Evolutionary conservation across 2,329 filamentous ascomycete species (phyloP).

Genomic region (Neocatenulostroma microsporum): DNA sequence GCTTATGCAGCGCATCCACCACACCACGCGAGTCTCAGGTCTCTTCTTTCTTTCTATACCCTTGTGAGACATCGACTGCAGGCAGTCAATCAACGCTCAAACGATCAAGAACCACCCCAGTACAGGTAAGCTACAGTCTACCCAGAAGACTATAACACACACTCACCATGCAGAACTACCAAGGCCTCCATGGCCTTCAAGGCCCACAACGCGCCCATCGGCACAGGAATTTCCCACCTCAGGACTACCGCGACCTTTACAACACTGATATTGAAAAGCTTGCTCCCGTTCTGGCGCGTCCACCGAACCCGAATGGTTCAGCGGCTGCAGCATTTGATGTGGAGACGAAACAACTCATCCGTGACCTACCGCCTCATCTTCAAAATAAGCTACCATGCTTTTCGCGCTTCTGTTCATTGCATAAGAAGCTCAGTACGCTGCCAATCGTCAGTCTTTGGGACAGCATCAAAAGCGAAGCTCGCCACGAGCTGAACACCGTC

Average conservation of each 20-base stretch:
- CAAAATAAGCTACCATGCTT: slow-evolving; percentile 11
- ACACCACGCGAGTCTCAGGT: not conserved
- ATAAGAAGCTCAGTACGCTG: slow-evolving; percentile 15
- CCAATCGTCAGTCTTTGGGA: slow-evolving; percentile 16
- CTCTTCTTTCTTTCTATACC: not conserved
- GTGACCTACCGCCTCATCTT: slow-evolving; percentile 17
- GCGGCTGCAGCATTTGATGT: slow-evolving; percentile 6
- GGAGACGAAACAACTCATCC: slow-evolving; percentile 13
- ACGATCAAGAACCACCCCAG: too few species aligned
- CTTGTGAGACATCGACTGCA: too few species aligned
- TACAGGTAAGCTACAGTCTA: too few species aligned
- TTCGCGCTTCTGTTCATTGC: slow-evolving; percentile 15
- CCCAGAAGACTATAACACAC: not conserved
- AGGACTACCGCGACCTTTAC: slow-evolving; percentile 6
- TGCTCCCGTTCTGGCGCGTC: slow-evolving; percentile 13
- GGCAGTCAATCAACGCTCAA: too few species aligned
- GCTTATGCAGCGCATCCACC: not conserved
- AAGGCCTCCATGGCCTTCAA: slow-evolving; percentile 9
- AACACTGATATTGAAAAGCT: slow-evolving; percentile 13
- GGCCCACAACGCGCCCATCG: slow-evolving; percentile 1
- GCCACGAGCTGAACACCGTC: not conserved
- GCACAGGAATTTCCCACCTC: slow-evolving; percentile 8
- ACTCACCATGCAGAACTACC: slow-evolving; percentile 4
- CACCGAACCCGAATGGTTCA: slow-evolving; percentile 4
- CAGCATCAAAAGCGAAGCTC: not conserved